Evolutionary conservation across 1,284 basidiomycete species (phyloP).

Genomic region (Abortiporus biennis): DNA sequence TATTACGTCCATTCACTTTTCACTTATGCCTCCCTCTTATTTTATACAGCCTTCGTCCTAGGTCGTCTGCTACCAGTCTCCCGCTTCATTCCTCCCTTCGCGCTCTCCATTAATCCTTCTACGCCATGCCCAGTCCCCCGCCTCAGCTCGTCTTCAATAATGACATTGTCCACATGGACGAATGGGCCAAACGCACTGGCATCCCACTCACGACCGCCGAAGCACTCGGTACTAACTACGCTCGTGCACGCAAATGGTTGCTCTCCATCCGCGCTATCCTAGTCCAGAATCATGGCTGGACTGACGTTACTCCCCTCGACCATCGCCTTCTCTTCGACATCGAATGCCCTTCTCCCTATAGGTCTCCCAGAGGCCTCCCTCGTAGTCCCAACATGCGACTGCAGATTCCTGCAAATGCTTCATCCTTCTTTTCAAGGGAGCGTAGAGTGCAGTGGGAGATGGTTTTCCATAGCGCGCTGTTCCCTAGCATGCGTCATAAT

Average conservation of each 20-base stretch:
- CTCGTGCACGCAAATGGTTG: constrained; percentile 71
- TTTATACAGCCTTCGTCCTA: neutral
- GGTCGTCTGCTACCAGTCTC: constrained; percentile 12
- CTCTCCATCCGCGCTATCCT: constrained; percentile 53
- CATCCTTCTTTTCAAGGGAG: constrained; percentile 78
- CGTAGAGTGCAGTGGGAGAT: constrained; percentile 81
- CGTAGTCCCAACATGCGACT: constrained; percentile 67
- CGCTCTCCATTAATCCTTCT: too few relatives aligned
- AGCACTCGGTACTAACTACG: constrained; percentile 70
- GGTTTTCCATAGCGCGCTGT: constrained; percentile 80
- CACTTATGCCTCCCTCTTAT: constrained; percentile 13
- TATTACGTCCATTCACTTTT: constrained; percentile 5
- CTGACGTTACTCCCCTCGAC: constrained; percentile 53
- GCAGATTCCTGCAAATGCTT: constrained; percentile 68
- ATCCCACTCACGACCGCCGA: constrained; percentile 78
- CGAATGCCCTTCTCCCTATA: constrained; percentile 70
- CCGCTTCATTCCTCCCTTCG: constrained; percentile 6
- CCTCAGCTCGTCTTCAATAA: constrained; percentile 68
- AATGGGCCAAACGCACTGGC: constrained; percentile 68
- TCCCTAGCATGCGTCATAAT: constrained; percentile 72
- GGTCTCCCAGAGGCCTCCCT: constrained; percentile 65
- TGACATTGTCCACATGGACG: constrained; percentile 73
- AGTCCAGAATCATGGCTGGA: constrained; percentile 62
- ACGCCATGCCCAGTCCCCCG: constrained; percentile 27
- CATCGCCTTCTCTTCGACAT: constrained; percentile 69